Percentiles rank a stretch among this genome's conserved stretches.
Evolutionary conservation across 23 red algal species (phyloP).

Genomic region (Gracilaria domingensis): DNA sequence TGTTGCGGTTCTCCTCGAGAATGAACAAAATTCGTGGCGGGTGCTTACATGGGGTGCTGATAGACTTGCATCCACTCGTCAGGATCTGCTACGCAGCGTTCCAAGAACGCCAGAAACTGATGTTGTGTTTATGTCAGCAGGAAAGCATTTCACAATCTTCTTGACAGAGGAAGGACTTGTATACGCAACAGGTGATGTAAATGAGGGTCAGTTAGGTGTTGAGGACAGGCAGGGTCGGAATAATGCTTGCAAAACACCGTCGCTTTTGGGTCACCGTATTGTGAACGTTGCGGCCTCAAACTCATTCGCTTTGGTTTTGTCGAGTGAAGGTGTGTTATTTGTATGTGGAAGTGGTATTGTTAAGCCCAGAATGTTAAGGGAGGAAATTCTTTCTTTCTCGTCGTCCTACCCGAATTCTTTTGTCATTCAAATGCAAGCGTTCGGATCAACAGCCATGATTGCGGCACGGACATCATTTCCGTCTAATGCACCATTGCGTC

Average conservation of each 20-base stretch:
- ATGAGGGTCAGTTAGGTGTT: conserved; percentile 27
- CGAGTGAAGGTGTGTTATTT: conserved; percentile 7
- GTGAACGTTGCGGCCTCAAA: conserved; percentile 17
- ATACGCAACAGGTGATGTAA: conserved; percentile 4
- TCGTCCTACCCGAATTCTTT: conserved; percentile 3
- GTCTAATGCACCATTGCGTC: conserved; percentile 1
- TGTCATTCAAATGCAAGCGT: not conserved
- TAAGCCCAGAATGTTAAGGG: conserved; percentile 8
- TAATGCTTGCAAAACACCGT: conserved; percentile 1
- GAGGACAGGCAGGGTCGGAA: conserved; percentile 7
- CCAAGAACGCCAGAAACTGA: not conserved
- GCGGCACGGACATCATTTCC: conserved; percentile 2
- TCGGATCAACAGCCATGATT: conserved; percentile 7
- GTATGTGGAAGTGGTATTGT: conserved; percentile 8
- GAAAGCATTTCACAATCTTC: conserved; percentile 11
- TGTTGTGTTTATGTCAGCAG: not conserved
- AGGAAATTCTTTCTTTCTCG: not conserved
- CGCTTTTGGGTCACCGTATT: conserved; percentile 15
- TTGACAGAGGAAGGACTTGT: not conserved
- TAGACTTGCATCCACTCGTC: conserved; percentile 25
- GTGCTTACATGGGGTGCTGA: conserved; percentile 23
- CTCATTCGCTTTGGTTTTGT: conserved; percentile 7
- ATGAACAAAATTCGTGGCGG: not conserved
- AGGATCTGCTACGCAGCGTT: not conserved
- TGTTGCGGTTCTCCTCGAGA: not conserved